These are phyloP conservation scores for Lactarius sp. DNA, from an alignment of 768 basidiomycete species.

Conservation along the genomic window DNA sequence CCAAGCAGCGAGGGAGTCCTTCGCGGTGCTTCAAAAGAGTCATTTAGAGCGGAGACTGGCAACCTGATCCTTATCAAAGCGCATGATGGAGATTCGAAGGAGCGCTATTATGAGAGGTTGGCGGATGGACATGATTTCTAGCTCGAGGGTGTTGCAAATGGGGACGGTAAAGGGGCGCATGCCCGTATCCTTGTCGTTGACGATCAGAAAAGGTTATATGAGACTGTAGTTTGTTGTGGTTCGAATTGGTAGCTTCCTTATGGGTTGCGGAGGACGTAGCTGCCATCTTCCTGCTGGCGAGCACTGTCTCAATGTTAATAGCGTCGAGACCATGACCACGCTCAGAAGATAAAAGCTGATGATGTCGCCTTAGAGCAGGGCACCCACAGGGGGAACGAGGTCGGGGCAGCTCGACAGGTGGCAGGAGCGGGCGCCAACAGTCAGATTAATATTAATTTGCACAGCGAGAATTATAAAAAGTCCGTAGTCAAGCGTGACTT, in stretches of 20 bases:
- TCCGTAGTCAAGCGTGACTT: conserved; percentile 46
- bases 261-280: conserved; percentile 54
- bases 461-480: conserved; percentile 50
- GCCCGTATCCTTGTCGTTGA: conserved; percentile 47
- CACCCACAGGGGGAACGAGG: conserved; percentile 44
- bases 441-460: conserved; percentile 48
- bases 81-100: conserved; percentile 55
- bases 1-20: conserved; percentile 45
- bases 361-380: conserved; percentile 48
- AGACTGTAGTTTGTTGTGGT: neutral
- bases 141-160: conserved; percentile 48
- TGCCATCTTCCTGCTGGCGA: conserved; percentile 40
- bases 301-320: conserved; percentile 58
- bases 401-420: conserved; percentile 47
- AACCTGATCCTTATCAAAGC: conserved; percentile 49
- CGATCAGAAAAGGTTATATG: conserved; percentile 34
- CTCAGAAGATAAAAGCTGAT: conserved; percentile 35
- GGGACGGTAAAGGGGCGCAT: conserved; percentile 52
- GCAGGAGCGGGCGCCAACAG: conserved; percentile 50
- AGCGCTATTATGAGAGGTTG: conserved; percentile 48
- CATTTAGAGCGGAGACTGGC: conserved; percentile 43
- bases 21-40: conserved; percentile 35
- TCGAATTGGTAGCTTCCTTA: conserved; percentile 51
- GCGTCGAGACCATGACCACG: conserved; percentile 56
- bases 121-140: conserved; percentile 49